These are phyloP conservation scores for Russula vinacea DNA, from an alignment of 768 basidiomycete species.

Conservation along the genomic window DNA sequence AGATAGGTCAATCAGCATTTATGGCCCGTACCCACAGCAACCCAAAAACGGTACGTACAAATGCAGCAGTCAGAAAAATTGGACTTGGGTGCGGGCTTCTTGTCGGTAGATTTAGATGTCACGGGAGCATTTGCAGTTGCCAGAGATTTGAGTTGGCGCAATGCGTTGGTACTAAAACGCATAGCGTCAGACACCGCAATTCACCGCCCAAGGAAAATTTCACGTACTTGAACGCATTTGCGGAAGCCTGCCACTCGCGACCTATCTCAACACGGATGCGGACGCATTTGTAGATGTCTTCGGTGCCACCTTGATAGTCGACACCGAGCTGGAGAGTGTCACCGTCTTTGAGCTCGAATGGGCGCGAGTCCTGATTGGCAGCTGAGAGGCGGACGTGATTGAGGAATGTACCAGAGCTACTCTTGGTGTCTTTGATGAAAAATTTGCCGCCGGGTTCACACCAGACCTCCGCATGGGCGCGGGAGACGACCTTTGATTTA, in stretches of 20 bases:
- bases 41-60: constrained; percentile 51
- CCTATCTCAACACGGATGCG: constrained; percentile 92
- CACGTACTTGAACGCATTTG: constrained; percentile 88
- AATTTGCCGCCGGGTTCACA: constrained; percentile 65
- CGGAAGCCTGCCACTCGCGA: constrained; percentile 84
- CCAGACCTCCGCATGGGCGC: constrained; percentile 96
- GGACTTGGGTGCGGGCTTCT: constrained; percentile 36
- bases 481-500: constrained; percentile 91
- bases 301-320: constrained; percentile 95
- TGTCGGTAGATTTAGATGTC: constrained; percentile 28
- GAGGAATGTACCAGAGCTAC: constrained; percentile 87
- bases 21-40: constrained; percentile 1
- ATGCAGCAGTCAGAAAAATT: constrained; percentile 87
- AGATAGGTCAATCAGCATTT: neutral
- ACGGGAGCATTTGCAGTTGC: constrained; percentile 40
- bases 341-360: constrained; percentile 82
- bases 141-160: constrained; percentile 79
- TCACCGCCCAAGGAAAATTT: constrained; percentile 9
- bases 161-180: constrained; percentile 56
- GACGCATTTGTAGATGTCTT: constrained; percentile 96
- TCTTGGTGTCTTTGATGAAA: constrained; percentile 87
- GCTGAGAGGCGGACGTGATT: constrained; percentile 89
- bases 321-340: constrained; percentile 94
- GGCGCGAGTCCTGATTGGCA: constrained; percentile 75
- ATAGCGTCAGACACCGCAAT: neutral